Evolutionary conservation across 495 filamentous ascomycete genomes (phyloP), one percentile per base, ranked within the genome.

Genomic region (Daldinia grandis): DNA sequence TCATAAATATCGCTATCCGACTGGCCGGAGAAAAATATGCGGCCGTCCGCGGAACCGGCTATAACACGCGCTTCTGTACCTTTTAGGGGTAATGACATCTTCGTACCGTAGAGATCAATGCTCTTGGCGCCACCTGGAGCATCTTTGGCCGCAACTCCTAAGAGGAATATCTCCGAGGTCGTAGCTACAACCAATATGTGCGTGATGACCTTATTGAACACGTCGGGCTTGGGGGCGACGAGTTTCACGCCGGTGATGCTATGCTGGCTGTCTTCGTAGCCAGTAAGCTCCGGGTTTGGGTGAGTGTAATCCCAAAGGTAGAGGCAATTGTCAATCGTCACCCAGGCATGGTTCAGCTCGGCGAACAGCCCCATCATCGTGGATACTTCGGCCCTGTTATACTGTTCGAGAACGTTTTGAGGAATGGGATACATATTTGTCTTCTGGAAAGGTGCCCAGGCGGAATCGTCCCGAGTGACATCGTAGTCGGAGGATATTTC

Each of bases 271-370:
- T 95, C 93, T 78, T 98, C 95, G 76, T 90, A 98, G 30, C 95
- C 95, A 60, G 95, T 90, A n/a, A 97, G 79, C 72, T 95, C 91
- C 24, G 94, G 91, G 73, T 93, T 90, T 28, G 92, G 90, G 66
- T 91, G 86, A 9, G 93, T 95, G 75, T 97, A 99, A 79, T 99
- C 95, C 95, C 95, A 99, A 12, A 99, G 83, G 76, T 98, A 99
- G 27, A 99, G 84, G 59, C 92, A 90, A 79, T 95, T 97, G 80
- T 99, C 95, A 74, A 99, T 97, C 0, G 92, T 86, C 21, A 96
- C 90, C 94, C 95, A 99, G 49, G 94, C 95, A 81, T 98, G 94
- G 64, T 93, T 92, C 70, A 99, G 78, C 77, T 93, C 91, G 21
- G 95, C 92, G 78, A 99, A 97, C 40, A 98, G 80, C 21, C 95